Evolutionary conservation across 768 basidiomycete species (phyloP).

Genomic region (Calocera viscosa): DNA sequence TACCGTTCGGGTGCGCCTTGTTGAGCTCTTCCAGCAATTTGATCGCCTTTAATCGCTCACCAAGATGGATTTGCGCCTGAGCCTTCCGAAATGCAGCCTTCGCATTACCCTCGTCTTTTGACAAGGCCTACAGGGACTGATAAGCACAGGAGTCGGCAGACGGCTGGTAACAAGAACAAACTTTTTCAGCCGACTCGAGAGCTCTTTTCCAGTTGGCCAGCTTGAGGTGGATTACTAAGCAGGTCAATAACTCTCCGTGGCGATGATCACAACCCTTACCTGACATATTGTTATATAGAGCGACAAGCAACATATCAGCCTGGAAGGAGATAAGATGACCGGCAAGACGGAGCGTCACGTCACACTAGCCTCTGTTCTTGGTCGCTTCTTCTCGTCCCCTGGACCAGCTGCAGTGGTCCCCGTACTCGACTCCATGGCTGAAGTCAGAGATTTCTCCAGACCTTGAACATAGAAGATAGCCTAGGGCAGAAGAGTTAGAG

Average conservation of each 20-base stretch:
- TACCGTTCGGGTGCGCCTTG: slow-evolving; percentile 50
- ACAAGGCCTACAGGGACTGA: slow-evolving; percentile 42
- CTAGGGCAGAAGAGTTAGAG: neutral
- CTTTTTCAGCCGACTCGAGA: slow-evolving; percentile 72
- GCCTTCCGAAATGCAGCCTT: slow-evolving; percentile 74
- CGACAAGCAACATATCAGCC: neutral
- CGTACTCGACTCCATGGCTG: neutral
- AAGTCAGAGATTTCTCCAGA: neutral
- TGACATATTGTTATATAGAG: neutral
- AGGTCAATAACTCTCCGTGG: too few species aligned
- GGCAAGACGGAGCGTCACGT: neutral
- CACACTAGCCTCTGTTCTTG: neutral
- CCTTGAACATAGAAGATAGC: neutral
- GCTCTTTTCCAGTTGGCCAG: slow-evolving; percentile 68
- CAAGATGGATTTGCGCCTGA: slow-evolving; percentile 63
- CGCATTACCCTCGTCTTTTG: slow-evolving; percentile 60
- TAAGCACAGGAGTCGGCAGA: neutral
- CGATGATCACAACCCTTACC: neutral
- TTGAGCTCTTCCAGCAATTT: slow-evolving; percentile 52
- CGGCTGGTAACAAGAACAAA: slow-evolving; percentile 16
- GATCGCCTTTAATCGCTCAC: slow-evolving; percentile 62
- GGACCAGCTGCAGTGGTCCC: neutral
- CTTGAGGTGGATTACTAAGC: slow-evolving; percentile 60
- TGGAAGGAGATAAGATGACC: neutral
- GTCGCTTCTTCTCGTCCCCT: neutral